Evolutionary conservation across 2,329 filamentous ascomycete species (phyloP).

Genomic region (Penicillium occitanis): DNA sequence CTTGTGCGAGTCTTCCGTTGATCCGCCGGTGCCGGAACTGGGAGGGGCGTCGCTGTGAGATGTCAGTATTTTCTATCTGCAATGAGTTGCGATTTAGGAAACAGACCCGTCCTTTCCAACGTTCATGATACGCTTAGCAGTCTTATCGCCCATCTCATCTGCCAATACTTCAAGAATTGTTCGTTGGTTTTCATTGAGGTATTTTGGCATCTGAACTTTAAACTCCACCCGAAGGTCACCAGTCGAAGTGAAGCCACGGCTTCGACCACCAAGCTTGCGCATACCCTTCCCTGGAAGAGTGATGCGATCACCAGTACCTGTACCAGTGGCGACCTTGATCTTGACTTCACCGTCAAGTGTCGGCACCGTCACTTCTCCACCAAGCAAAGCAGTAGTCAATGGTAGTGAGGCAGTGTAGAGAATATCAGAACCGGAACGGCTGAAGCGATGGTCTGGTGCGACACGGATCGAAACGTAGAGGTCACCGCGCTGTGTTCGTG

Average conservation of each 20-base stretch:
- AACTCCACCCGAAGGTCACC: constrained; percentile 94
- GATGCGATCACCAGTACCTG: constrained; percentile 86
- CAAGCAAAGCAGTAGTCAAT: constrained; percentile 86
- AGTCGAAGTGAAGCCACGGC: constrained; percentile 52
- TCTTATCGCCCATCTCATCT: constrained; percentile 92
- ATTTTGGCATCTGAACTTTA: constrained; percentile 93
- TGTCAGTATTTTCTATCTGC: neutral
- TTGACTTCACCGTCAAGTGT: constrained; percentile 89
- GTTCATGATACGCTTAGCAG: constrained; percentile 90
- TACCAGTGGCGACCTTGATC: constrained; percentile 87
- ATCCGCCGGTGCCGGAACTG: constrained; percentile 23
- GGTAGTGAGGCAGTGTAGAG: constrained; percentile 90
- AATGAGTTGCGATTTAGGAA: too few relatives aligned
- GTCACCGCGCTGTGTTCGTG: constrained; percentile 73
- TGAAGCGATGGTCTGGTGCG: constrained; percentile 86
- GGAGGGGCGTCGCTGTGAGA: constrained; percentile 15
- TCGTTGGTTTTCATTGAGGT: constrained; percentile 83
- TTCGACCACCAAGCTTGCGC: constrained; percentile 73
- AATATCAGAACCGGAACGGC: constrained; percentile 81
- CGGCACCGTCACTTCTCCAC: constrained; percentile 84
- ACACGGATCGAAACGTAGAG: constrained; percentile 90
- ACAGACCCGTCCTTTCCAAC: constrained; percentile 53
- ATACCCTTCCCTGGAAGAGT: constrained; percentile 90
- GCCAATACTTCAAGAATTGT: constrained; percentile 94
- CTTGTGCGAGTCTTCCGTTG: constrained; percentile 58